phyloP scores from a whole-genome alignment of 2,329 filamentous ascomycete genomes.

The Pseudopyrenochaeta lycopersici region DNA sequence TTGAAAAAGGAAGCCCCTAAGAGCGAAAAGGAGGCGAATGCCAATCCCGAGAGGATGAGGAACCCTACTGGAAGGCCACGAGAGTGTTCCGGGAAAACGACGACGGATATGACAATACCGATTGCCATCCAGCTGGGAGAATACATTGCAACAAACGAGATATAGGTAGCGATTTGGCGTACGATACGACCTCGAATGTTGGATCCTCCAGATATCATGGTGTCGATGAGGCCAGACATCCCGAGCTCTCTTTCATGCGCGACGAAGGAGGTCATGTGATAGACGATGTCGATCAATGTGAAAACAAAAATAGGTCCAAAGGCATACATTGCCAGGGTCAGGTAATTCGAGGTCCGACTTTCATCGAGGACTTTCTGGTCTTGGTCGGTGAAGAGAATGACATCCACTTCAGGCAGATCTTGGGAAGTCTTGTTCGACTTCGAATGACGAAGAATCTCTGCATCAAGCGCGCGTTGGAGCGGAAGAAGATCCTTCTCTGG shows the following conservation, averaged over 20 bases:
- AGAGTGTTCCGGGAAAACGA: constrained; percentile 29
- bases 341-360: constrained; percentile 17
- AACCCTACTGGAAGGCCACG: constrained; percentile 26
- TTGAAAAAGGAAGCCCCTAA: constrained; percentile 37
- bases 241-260: constrained; percentile 36
- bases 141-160: constrained; percentile 39
- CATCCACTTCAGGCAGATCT: constrained; percentile 13
- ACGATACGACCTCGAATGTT: constrained; percentile 24
- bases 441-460: constrained; percentile 54
- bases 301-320: constrained; percentile 36
- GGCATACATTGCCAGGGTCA: constrained; percentile 15
- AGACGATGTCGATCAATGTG: constrained; percentile 28
- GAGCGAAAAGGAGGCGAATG: constrained; percentile 31
- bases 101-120: constrained; percentile 25
- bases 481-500: constrained; percentile 27
- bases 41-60: constrained; percentile 30
- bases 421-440: constrained; percentile 6
- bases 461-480: constrained; percentile 33
- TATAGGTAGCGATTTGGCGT: constrained; percentile 29
- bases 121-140: constrained; percentile 33
- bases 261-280: constrained; percentile 36
- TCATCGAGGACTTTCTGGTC: constrained; percentile 19
- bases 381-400: constrained; percentile 24
- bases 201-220: constrained; percentile 35
- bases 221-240: constrained; percentile 36